Base-by-base conservation (phyloP, 352 stramenopile genomes). In the Pythium apleroticum region DNA sequence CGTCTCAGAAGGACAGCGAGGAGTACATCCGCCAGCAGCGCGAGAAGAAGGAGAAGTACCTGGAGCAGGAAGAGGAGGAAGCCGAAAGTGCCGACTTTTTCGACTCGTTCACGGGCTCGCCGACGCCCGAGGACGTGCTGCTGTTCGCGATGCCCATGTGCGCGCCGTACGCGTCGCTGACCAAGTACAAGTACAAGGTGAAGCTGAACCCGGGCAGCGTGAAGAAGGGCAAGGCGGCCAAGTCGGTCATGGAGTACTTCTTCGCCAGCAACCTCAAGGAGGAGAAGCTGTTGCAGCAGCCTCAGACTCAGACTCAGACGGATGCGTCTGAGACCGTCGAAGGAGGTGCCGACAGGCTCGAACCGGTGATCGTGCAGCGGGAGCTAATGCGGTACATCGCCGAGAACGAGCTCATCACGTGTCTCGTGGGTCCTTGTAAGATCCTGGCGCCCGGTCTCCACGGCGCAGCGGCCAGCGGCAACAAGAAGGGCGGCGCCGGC, bases 111-210 rank as follows among this genome's bases (percentile, higher is more conserved):
- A 96, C 88, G 4, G 89, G 86, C 20, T 69, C 82, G 19, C 93
- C 91, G 17, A 53, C 77, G 48, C 72, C 89, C 1, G 71, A 96
- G 28, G 91, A 98, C 63, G 64, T 96, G 53, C 74, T 98, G 50
- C 69, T 97, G 46, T 95, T 91, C 45, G 90, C 91, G 12, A 79
- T 98, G 76, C 89, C 93, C 27, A 91, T 98, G 77, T 98, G 91
- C 49, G 93, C 84, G 52, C 93, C 93, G 55, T 97, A 97, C 71
- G 73, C 82, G 19, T 84, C 84, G 43, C 71, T 98, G 63, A 75
- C 73, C 46, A 90, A 91, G 67, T 97, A 88, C 74, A 97, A 96
- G 67, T 97, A 97, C 78, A 93, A 95, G 71, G 87, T 98, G 37
- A 98, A 98, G 76, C 71, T 98, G 20, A 90, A 84, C 0, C 93